Percentiles rank a stretch among this genome's conserved stretches.
phyloP scores from a whole-genome alignment of 352 stramenopile genomes.

The Globisporangium cederbergense region DNA sequence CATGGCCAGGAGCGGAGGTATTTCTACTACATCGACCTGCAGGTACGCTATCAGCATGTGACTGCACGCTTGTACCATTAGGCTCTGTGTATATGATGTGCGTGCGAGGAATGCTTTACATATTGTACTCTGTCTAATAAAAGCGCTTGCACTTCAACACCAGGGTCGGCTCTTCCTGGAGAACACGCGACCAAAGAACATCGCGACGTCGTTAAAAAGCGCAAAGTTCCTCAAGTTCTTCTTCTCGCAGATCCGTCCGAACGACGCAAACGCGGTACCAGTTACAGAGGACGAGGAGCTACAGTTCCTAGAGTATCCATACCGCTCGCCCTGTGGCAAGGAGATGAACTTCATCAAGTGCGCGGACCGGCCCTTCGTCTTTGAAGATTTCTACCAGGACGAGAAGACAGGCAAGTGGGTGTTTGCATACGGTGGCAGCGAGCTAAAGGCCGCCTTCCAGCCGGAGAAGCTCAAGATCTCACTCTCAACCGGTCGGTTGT shows the following conservation, averaged over 20 bases:
- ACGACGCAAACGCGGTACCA: constrained; percentile 12
- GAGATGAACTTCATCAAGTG: constrained; percentile 89
- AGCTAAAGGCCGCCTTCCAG: constrained; percentile 48
- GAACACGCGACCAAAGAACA: constrained; percentile 81
- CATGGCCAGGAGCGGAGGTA: constrained; percentile 61
- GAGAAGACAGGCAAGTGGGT: constrained; percentile 28
- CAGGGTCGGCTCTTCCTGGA: constrained; percentile 75
- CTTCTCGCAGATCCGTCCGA: constrained; percentile 61
- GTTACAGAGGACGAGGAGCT: constrained; percentile 14
- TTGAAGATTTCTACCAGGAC: constrained; percentile 48
- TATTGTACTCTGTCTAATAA: no score
- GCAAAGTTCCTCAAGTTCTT: constrained; percentile 83
- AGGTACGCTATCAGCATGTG: constrained; percentile 29
- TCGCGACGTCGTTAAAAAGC: constrained; percentile 80
- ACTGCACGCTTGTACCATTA: not conserved
- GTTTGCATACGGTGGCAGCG: constrained; percentile 56
- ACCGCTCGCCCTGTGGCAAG: constrained; percentile 68
- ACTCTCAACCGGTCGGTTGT: constrained; percentile 59
- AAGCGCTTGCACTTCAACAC: not conserved
- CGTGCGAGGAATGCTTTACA: no score
- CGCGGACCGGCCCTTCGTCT: constrained; percentile 72
- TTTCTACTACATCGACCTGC: constrained; percentile 85
- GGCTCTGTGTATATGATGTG: no score
- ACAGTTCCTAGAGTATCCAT: constrained; percentile 68
- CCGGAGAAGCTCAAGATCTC: constrained; percentile 61